Conservation (phyloP, 768 basidiomycete species). For the Flagelloscypha sp. region DNA sequence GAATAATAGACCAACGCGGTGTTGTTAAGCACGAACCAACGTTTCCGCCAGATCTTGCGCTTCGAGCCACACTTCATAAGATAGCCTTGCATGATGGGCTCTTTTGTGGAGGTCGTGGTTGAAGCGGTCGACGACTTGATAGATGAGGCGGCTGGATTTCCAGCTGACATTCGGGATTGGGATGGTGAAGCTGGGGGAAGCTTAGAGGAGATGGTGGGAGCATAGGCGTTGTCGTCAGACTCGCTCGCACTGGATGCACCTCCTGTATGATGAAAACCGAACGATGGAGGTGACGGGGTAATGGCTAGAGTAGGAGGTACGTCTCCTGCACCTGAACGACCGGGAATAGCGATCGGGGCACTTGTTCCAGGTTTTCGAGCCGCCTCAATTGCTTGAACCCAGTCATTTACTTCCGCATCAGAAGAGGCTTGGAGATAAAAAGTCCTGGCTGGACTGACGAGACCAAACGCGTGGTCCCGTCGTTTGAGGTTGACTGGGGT, state of each 20-base stretch:
- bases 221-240: too few species aligned
- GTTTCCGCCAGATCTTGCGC: slow-evolving; percentile 89
- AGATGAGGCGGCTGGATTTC: slow-evolving; percentile 38
- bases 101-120: slow-evolving; percentile 49
- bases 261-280: slow-evolving; percentile 32
- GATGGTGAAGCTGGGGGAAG: slow-evolving; percentile 52
- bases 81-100: slow-evolving; percentile 82
- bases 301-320: slow-evolving; percentile 23
- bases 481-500: slow-evolving; percentile 83
- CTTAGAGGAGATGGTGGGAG: too few species aligned
- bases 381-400: slow-evolving; percentile 79
- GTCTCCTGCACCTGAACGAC: slow-evolving; percentile 18
- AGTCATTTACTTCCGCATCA: slow-evolving; percentile 64
- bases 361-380: slow-evolving; percentile 48
- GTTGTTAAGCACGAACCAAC: slow-evolving; percentile 93
- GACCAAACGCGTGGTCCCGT: slow-evolving; percentile 81
- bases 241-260: slow-evolving; percentile 78
- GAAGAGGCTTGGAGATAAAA: slow-evolving; percentile 83
- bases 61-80: slow-evolving; percentile 95
- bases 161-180: slow-evolving; percentile 36
- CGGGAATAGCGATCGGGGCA: slow-evolving; percentile 46
- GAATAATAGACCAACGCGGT: slow-evolving; percentile 83
- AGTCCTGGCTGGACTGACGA: slow-evolving; percentile 84
- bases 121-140: slow-evolving; percentile 26
- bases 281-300: slow-evolving; percentile 43